Conservation (phyloP, 208 protist genomes). For the Leishmania braziliensis region DNA sequence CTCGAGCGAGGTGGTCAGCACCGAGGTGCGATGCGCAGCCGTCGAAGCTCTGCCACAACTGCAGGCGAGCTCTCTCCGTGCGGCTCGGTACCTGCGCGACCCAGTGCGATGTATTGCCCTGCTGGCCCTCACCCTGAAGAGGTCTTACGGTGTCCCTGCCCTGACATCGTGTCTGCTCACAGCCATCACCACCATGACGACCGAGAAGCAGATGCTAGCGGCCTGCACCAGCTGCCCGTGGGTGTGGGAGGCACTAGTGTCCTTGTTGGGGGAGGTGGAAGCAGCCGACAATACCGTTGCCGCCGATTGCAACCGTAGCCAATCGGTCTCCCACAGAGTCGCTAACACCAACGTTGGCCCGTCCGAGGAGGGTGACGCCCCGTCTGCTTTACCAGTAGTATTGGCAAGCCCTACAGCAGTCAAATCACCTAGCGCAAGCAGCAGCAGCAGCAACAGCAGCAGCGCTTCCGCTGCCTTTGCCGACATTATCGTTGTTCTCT, state of each 20-base stretch:
- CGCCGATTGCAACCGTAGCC: neutral
- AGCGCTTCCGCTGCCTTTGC: slow-evolving; percentile 5
- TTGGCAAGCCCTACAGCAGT: neutral
- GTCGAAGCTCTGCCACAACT: slow-evolving; percentile 49
- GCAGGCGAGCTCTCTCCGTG: slow-evolving; percentile 48
- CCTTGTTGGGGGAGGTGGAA: slow-evolving; percentile 13
- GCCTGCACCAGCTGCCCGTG: slow-evolving; percentile 33
- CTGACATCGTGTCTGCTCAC: slow-evolving; percentile 39
- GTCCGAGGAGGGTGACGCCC: neutral
- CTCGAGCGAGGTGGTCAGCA: slow-evolving; percentile 26
- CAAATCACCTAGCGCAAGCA: neutral
- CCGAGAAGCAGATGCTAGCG: slow-evolving; percentile 49
- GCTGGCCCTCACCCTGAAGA: slow-evolving; percentile 31
- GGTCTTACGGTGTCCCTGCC: slow-evolving; percentile 17
- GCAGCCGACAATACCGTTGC: neutral
- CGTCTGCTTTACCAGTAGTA: neutral
- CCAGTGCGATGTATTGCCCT: slow-evolving; percentile 45
- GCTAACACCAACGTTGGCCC: neutral
- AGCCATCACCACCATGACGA: slow-evolving; percentile 34
- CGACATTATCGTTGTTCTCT: slow-evolving; percentile 13
- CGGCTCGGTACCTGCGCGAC: slow-evolving; percentile 58
- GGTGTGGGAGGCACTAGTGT: slow-evolving; percentile 41
- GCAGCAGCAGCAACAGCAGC: slow-evolving; percentile 8
- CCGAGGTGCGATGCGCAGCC: slow-evolving; percentile 26
- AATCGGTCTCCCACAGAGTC: neutral